Evolutionary conservation across 208 protist genomes (phyloP).

Genomic region (Balamuthia mandrillaris): DNA sequence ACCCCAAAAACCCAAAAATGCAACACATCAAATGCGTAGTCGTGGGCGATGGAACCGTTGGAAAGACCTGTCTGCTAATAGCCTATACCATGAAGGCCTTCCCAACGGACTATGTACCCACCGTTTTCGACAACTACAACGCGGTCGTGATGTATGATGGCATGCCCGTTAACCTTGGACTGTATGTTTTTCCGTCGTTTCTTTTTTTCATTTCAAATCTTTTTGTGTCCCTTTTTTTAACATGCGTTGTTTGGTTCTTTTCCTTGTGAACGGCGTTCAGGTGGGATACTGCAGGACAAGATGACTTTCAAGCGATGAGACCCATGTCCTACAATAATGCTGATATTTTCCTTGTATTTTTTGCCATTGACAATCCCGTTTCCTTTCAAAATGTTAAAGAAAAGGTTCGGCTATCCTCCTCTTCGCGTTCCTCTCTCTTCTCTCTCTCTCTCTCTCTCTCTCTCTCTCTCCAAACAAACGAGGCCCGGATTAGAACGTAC

Average conservation of each 20-base stretch:
- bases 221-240: background rate
- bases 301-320: conserved; percentile 4
- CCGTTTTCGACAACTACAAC: conserved; percentile 4
- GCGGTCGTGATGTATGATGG: background rate
- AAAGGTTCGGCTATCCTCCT: background rate
- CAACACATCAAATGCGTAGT: conserved; percentile 23
- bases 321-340: conserved; percentile 12
- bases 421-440: too few species aligned
- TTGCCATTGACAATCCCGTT: conserved; percentile 4
- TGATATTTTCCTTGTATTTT: conserved; percentile 13
- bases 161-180: background rate
- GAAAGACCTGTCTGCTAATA: conserved; percentile 1
- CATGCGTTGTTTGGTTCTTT: background rate
- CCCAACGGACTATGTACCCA: conserved; percentile 5
- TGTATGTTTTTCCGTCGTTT: background rate
- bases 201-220: background rate
- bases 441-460: too few species aligned
- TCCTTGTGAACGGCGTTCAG: background rate
- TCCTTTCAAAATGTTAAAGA: conserved; percentile 23
- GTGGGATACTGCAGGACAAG: conserved; percentile 10
- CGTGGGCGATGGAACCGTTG: background rate
- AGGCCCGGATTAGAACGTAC: too few species aligned
- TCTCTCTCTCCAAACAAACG: too few species aligned
- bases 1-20: too few species aligned
- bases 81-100: conserved; percentile 23